Conservation (phyloP, 345 rosid species). For the Eucalyptus brandiana region DNA sequence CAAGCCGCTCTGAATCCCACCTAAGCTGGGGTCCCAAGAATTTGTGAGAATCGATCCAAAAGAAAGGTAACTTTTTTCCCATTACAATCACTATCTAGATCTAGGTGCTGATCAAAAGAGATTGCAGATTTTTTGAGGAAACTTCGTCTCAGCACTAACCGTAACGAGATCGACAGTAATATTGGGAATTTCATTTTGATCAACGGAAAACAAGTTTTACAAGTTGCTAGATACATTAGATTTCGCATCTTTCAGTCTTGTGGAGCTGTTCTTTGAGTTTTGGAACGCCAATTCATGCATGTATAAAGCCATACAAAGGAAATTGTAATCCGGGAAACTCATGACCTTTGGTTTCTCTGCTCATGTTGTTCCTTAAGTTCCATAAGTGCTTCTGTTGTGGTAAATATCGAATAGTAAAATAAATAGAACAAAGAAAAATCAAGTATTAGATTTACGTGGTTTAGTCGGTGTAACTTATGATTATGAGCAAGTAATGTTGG, state of each 20-base stretch:
- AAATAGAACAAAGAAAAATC: background rate
- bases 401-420: background rate
- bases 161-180: background rate
- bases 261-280: background rate
- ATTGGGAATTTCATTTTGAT: background rate
- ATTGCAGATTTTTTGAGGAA: background rate
- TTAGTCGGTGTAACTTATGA: background rate
- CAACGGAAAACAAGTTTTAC: background rate
- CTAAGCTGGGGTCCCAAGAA: background rate
- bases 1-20: slow-evolving; percentile 15
- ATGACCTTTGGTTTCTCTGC: background rate
- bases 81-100: background rate
- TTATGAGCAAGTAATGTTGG: background rate
- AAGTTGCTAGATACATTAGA: background rate
- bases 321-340: background rate
- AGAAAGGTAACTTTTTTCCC: background rate
- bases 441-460: background rate
- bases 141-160: background rate
- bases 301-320: background rate
- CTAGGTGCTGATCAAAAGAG: background rate
- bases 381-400: background rate
- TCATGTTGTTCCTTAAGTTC: background rate
- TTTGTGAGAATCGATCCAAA: background rate
- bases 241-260: background rate
- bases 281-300: background rate